Percentiles rank a stretch among this genome's conserved stretches.
phyloP scores from a whole-genome alignment of 345 rosid species.

The Litchi chinensis region DNA sequence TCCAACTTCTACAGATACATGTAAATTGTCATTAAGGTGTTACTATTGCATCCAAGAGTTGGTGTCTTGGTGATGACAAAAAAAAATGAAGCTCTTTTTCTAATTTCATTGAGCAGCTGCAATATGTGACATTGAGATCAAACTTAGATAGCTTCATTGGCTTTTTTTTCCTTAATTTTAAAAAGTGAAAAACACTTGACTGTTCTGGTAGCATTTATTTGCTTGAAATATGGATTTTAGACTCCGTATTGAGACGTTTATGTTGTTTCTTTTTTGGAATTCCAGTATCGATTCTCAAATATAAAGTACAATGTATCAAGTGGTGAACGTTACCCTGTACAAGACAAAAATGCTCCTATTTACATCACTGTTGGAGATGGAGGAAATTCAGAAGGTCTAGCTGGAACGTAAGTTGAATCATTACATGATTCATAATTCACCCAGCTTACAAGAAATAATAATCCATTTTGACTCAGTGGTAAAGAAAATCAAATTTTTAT shows the following conservation, averaged over 20 bases:
- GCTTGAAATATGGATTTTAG: too few relatives aligned
- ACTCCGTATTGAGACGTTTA: not conserved
- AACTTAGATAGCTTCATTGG: too few relatives aligned
- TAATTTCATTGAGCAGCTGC: too few relatives aligned
- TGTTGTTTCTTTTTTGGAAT: constrained; percentile 7
- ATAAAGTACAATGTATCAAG: constrained; percentile 70
- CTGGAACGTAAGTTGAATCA: constrained; percentile 53
- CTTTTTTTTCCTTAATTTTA: too few relatives aligned
- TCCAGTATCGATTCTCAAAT: constrained; percentile 83
- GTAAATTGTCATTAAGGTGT: too few relatives aligned
- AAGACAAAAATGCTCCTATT: constrained; percentile 84
- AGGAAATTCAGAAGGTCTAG: constrained; percentile 94
- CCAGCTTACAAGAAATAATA: not conserved
- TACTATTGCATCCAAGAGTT: too few relatives aligned
- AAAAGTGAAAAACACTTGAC: too few relatives aligned
- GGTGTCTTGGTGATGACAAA: too few relatives aligned
- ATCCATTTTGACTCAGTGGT: not conserved
- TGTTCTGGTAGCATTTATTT: too few relatives aligned
- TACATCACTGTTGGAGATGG: constrained; percentile 94
- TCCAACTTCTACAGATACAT: too few relatives aligned
- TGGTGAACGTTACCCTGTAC: constrained; percentile 59
- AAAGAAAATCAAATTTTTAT: not conserved
- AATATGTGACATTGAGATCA: too few relatives aligned
- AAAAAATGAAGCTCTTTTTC: too few relatives aligned
- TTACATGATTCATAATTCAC: not conserved